phyloP scores from a whole-genome alignment of 2,329 filamentous ascomycete genomes.

The Phoma sp. region DNA sequence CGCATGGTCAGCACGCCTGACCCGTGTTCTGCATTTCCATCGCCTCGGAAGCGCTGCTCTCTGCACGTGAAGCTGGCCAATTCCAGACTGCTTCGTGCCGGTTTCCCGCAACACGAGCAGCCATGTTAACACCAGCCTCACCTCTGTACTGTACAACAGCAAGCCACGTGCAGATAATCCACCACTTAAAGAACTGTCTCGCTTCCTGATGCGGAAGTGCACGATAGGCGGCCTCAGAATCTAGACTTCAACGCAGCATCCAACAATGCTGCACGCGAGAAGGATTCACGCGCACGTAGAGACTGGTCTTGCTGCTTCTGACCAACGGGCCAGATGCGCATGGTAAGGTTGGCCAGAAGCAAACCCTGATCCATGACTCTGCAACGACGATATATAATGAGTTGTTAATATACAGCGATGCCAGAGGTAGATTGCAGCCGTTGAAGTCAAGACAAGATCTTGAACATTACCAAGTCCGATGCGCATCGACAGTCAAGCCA shows the following conservation, averaged over 20 bases:
- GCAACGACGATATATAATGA: no score
- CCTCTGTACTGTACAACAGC: neutral
- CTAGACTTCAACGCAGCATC: conserved; percentile 1
- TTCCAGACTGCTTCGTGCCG: neutral
- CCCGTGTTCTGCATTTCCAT: neutral
- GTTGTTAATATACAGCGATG: neutral
- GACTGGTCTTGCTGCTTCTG: neutral
- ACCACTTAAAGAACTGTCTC: neutral
- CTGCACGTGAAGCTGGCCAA: no score
- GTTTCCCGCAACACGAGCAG: neutral
- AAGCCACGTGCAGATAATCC: conserved; percentile 6
- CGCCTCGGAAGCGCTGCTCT: no score
- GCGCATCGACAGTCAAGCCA: neutral
- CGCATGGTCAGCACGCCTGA: neutral
- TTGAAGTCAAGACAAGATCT: neutral
- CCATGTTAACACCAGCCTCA: no score
- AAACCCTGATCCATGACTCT: no score
- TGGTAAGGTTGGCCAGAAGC: no score
- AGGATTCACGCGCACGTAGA: neutral
- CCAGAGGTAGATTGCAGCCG: neutral
- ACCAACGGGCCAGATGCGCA: no score
- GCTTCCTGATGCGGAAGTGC: conserved; percentile 1
- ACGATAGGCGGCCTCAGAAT: neutral
- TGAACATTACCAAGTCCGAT: neutral
- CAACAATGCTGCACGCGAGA: neutral